Base-by-base conservation (phyloP, 495 filamentous ascomycete genomes). In the Cenococcum geophilum region DNA sequence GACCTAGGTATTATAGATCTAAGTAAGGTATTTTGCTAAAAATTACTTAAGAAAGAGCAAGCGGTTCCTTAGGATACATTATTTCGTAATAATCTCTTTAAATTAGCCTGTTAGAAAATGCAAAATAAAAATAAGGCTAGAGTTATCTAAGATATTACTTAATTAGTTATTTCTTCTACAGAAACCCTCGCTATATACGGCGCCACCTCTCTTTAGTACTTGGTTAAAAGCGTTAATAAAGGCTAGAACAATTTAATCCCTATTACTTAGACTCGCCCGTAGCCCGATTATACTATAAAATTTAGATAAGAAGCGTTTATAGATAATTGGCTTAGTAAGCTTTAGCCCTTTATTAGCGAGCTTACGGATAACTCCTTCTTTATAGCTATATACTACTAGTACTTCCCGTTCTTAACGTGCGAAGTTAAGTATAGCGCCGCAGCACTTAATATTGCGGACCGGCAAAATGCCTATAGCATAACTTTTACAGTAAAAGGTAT, bases 381-480 rank as follows among this genome's bases (percentile, higher is more conserved):
- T 21, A 57, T 53, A 36, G 64, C 64, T 32, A 67, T 56, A 25
- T 66, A 66, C 55, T 56, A 72, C 32, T 76, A 76, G 68, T 73
- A 73, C 58, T 73, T 76, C 50, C 75, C 72, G 25, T 77, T 75
- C 63, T 59, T 77, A 2, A 73, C 72, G 1, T 67, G 65, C 23
- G 73, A 77, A 60, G 70, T 75, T 12, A 77, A 76, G 65, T 73
- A 66, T 37, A 66, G 73, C 43, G 67, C 68, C 48, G 61, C 65
- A 47, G 65, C 66, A 35, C 62, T 77, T 43, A 67, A 73, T 25
- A 59, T 74, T 49, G 73, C 72, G 8, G 73, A 74, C 43, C 65
- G 69, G 27, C 73, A 77, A 60, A 76, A 75, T 59, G 66, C 68
- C 37, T 72, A 77, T 56, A 74, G 67, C 62, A 70, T 69, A 60